A percentile compares a stretch with the other conserved stretches of the same genome.
Conservation (phyloP, 177 flowering plant species). For the Vitis hybrid region DNA sequence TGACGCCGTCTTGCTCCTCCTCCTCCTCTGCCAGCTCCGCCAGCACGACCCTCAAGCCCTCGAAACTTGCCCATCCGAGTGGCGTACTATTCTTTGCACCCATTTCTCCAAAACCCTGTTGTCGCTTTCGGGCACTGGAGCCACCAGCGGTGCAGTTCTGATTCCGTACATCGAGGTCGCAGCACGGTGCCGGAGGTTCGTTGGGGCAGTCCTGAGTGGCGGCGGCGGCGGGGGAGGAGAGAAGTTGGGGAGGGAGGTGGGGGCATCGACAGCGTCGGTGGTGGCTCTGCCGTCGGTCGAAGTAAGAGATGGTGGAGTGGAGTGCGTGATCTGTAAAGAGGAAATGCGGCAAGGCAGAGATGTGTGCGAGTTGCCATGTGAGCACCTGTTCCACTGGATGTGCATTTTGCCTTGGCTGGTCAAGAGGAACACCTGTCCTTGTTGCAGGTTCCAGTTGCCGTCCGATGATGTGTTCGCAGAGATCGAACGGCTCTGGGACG, state of each 20-base stretch:
- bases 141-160: slow-evolving; percentile 28
- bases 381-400: slow-evolving; percentile 82
- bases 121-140: slow-evolving; percentile 36
- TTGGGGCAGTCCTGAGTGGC: slow-evolving; percentile 23
- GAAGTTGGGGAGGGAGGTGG: slow-evolving; percentile 33
- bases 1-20: slow-evolving; percentile 66
- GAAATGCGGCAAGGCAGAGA: slow-evolving; percentile 70
- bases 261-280: slow-evolving; percentile 63
- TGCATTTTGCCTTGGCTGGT: slow-evolving; percentile 81
- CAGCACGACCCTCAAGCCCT: slow-evolving; percentile 45
- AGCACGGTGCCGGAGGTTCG: slow-evolving; percentile 50
- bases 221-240: slow-evolving; percentile 18
- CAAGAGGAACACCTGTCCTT: slow-evolving; percentile 87
- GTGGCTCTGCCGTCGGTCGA: slow-evolving; percentile 66
- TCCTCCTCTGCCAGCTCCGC: slow-evolving; percentile 70
- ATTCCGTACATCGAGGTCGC: slow-evolving; percentile 43
- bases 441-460: slow-evolving; percentile 76
- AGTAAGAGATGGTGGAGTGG: slow-evolving; percentile 29
- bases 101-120: slow-evolving; percentile 31
- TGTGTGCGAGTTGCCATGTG: slow-evolving; percentile 81
- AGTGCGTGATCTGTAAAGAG: slow-evolving; percentile 80
- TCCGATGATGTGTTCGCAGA: slow-evolving; percentile 76
- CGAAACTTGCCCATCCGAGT: slow-evolving; percentile 23
- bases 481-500: slow-evolving; percentile 78
- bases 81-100: slow-evolving; percentile 38